Base-by-base conservation (phyloP, 2,329 filamentous ascomycete species). In the Aspergillus udagawae region DNA sequence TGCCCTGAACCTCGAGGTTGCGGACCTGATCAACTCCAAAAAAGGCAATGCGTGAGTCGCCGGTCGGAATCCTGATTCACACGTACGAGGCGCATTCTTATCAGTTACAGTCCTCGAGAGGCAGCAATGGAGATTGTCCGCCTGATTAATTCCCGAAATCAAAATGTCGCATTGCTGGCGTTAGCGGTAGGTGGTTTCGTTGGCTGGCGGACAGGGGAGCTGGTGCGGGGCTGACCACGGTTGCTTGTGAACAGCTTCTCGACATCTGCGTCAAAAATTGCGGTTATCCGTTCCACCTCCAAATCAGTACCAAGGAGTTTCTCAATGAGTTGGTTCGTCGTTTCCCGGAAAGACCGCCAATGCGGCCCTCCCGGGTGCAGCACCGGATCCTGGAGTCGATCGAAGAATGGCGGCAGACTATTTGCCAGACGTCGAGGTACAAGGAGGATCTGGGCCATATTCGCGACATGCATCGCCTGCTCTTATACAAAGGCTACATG, bases 211-310 rank as follows among this genome's bases (percentile, higher is more conserved):
- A 23, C 28, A 29, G 42, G 42, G 20, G 20, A 27, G 49, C 42
- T 41, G 42, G 45, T 56, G 55, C 57, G 54, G 51, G 56, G 55
- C 60, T 64, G 60, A 65, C 63, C 54, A 48, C 52, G 52, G 25
- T 28, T 52, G 12, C 44, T 49, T 52, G 20, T 60, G 49, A 71
- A 57, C 68, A 88, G 79, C 85, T 99, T 65, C 90, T 99, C 72
- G 94, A 99, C 74, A 97, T 97, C 62, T 97, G 94, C 76, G 94
- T 97, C 76, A 99, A 99, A 82, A 99, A 99, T 79, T 99, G 94
- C 82, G 94, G 94, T 67, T 99, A 99, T 73, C 92, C 94, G 1
- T 99, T 99, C 76, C 94, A 99, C 72, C 86, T 99, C 57, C 94
- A 99, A 77, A 97, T 99, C 72, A 92, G 90, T 75, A 97, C 94